Evolutionary conservation across 306 rosid genomes (phyloP), one percentile per base, ranked within the genome.

Genomic region (Cercis canadensis): DNA sequence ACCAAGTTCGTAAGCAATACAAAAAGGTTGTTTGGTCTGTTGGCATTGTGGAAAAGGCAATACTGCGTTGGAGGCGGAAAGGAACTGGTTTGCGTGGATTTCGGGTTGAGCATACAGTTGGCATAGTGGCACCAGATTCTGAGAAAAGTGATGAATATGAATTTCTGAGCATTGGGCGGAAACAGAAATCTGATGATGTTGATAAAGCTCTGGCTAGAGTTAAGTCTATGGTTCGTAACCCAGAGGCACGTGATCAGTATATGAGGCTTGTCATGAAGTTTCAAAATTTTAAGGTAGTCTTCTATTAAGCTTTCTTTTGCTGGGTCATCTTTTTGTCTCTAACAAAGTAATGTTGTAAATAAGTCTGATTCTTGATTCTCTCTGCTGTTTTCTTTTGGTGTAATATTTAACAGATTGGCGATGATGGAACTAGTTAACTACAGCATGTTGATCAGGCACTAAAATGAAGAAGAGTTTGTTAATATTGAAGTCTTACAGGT

Each of bases 1-100:
- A 81, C 77, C 89, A 86, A 75, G 88, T 82, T 74, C 89, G 93
- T 34, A 90, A 86, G 85, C 86, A 74, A 65, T 87, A 86, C 80
- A 86, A 73, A 63, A 86, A 65, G 77, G 71, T 90, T 66, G 75
- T 87, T 24, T 90, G 93, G 96, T 84, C 92, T 78, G 96, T 86
- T 50, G 54, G 96, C 61, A 82, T 87, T 40, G 74, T 87, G 62
- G 96, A 87, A 71, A 90, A 90, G 76, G 88, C 69, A 3, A 87
- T 90, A 53, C 84, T 90, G 75, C 91, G 93, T 6, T 90, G 96
- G 96, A 83, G 96, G 62, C 73, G 91, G 18, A 87, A 85, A 75
- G 44, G 91, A 19, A 58, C 76, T 45, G 93, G 96, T 69, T 67
- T 90, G 75, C 85, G 91, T 65, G 93, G 96, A 59, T 87, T 90